Conservation (phyloP, 805 yeast species). For the Cephaloascus fragrans region DNA sequence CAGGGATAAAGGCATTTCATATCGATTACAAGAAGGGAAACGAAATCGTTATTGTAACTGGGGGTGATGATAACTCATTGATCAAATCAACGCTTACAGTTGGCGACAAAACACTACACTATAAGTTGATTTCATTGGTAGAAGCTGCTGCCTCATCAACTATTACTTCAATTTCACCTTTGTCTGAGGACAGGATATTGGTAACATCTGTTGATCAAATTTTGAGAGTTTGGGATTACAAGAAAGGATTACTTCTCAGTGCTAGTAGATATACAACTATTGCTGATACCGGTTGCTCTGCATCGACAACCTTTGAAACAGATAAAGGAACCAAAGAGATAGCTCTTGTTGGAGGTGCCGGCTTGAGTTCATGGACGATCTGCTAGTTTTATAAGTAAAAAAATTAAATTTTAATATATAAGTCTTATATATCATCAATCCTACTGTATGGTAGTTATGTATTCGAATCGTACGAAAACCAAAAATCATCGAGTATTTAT, state of each 20-base stretch:
- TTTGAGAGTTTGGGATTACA: constrained; percentile 49
- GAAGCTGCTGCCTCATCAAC: constrained; percentile 78
- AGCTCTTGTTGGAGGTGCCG: constrained; percentile 70
- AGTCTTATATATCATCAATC: too few species aligned
- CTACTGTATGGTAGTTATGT: too few species aligned
- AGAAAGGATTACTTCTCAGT: constrained; percentile 14
- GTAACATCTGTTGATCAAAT: constrained; percentile 83
- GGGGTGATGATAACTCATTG: constrained; percentile 89
- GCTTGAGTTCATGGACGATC: constrained; percentile 53
- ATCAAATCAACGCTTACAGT: constrained; percentile 12
- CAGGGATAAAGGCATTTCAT: constrained; percentile 65
- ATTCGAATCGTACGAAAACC: too few species aligned
- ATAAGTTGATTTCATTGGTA: constrained; percentile 22
- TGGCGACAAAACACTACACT: constrained; percentile 6
- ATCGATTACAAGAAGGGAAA: constrained; percentile 7
- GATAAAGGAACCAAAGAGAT: constrained; percentile 7
- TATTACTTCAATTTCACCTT: constrained; percentile 50
- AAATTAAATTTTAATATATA: too few species aligned
- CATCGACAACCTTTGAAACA: constrained; percentile 17
- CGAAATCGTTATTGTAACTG: constrained; percentile 42
- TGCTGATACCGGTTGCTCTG: constrained; percentile 84
- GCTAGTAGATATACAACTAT: constrained; percentile 60
- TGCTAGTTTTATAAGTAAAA: too few species aligned
- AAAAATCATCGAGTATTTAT: too few species aligned
- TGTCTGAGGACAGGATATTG: constrained; percentile 23